Percentiles rank a stretch among this genome's conserved stretches.
phyloP scores from a whole-genome alignment of 768 basidiomycete genomes.

The Termitomyces sp. region DNA sequence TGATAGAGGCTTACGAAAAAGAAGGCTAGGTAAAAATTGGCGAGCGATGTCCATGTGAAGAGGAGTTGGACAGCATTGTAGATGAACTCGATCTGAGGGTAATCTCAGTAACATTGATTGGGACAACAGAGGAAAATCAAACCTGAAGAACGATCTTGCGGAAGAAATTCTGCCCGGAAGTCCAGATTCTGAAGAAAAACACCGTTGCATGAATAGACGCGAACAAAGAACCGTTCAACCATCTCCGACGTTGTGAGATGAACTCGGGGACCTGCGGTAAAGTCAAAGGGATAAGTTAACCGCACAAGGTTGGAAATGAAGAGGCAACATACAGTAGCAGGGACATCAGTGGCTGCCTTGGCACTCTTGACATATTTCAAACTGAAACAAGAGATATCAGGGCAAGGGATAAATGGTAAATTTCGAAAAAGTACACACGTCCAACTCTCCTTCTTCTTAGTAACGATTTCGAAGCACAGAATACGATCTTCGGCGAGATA shows the following conservation, averaged over 20 bases:
- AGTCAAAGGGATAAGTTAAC: background rate
- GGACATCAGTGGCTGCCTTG: slow-evolving; percentile 95
- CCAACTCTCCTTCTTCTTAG: slow-evolving; percentile 83
- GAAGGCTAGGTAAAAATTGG: slow-evolving; percentile 93
- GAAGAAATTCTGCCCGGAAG: slow-evolving; percentile 86
- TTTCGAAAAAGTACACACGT: slow-evolving; percentile 43
- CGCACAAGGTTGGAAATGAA: background rate
- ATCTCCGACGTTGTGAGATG: slow-evolving; percentile 90
- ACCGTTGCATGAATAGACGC: slow-evolving; percentile 91
- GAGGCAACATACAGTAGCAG: slow-evolving; percentile 54
- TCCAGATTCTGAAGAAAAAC: slow-evolving; percentile 86
- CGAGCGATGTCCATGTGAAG: slow-evolving; percentile 93
- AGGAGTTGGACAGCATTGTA: slow-evolving; percentile 88
- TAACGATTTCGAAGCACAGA: slow-evolving; percentile 90
- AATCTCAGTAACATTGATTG: background rate
- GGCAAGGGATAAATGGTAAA: slow-evolving; percentile 7
- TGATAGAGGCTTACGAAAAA: slow-evolving; percentile 67
- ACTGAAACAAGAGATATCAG: slow-evolving; percentile 28
- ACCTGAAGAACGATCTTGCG: slow-evolving; percentile 73
- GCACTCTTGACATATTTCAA: slow-evolving; percentile 91
- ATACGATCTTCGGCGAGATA: slow-evolving; percentile 91
- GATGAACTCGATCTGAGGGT: slow-evolving; percentile 71
- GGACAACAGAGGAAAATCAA: slow-evolving; percentile 13
- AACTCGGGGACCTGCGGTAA: slow-evolving; percentile 73
- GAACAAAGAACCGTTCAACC: slow-evolving; percentile 88